Percentiles rank a stretch among this genome's conserved stretches.
Conservation (phyloP, 2,329 filamentous ascomycete genomes). For the Diplodia corticola region DNA sequence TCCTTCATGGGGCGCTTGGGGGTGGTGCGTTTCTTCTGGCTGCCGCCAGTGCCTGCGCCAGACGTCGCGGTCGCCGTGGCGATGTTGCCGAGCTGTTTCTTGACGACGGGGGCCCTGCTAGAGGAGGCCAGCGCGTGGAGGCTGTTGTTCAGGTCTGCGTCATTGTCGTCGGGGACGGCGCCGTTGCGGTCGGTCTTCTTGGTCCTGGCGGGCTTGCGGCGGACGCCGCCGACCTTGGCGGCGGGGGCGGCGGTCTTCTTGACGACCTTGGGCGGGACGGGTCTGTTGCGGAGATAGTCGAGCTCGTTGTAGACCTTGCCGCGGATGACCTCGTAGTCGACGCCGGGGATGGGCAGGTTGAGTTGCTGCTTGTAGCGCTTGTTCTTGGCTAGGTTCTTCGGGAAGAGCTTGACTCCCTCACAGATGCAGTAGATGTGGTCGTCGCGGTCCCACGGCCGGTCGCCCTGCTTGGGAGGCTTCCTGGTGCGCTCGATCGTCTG, state of each 20-base stretch:
- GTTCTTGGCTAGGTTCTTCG: slow-evolving; percentile 7
- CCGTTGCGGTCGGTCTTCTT: background rate
- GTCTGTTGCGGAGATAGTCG: background rate
- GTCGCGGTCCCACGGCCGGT: background rate
- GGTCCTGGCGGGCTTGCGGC: background rate
- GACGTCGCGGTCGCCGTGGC: background rate
- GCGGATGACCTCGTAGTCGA: background rate
- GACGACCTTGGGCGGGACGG: background rate
- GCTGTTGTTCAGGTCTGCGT: background rate
- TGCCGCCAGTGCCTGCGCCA: too few relatives aligned
- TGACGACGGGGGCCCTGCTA: background rate
- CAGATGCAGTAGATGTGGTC: slow-evolving; percentile 16
- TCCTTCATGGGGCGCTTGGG: background rate
- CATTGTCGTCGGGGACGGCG: background rate
- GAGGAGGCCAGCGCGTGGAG: background rate
- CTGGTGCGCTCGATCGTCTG: background rate
- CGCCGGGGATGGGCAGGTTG: background rate
- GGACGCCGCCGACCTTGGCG: background rate
- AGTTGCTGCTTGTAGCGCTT: slow-evolving; percentile 8
- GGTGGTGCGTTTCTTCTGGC: background rate
- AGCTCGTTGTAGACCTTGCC: background rate
- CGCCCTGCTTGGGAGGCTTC: background rate
- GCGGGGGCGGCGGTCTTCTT: background rate
- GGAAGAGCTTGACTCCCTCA: slow-evolving; percentile 16
- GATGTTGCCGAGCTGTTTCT: too few relatives aligned